A percentile compares a stretch with the other conserved stretches of the same genome.
phyloP scores from a whole-genome alignment of 164 flowering plant genomes.

The Chimonanthus praecox region DNA sequence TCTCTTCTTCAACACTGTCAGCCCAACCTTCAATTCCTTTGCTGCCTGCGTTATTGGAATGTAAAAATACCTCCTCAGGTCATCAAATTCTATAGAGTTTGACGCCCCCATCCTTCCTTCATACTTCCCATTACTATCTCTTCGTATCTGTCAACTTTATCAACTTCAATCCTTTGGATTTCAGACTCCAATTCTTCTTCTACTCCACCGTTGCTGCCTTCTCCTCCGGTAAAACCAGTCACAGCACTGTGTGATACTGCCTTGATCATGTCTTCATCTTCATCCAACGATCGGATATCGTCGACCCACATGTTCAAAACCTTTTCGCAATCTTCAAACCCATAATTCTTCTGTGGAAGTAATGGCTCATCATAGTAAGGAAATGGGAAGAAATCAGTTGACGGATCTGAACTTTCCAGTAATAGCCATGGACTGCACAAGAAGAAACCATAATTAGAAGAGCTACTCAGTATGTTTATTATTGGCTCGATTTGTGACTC shows the following conservation, averaged over 20 bases:
- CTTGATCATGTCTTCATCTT: neutral
- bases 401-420: too few relatives aligned
- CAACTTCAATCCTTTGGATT: neutral
- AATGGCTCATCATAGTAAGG: too few relatives aligned
- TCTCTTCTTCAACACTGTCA: constrained; percentile 56
- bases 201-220: neutral
- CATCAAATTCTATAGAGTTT: neutral
- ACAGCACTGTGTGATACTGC: neutral
- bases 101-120: neutral
- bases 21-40: constrained; percentile 44
- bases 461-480: too few relatives aligned
- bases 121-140: neutral
- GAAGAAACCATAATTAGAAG: too few relatives aligned
- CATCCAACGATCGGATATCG: neutral
- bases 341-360: neutral
- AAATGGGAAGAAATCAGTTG: too few relatives aligned
- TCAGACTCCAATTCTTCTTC: neutral
- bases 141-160: neutral
- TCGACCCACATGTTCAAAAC: neutral
- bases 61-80: neutral
- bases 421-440: too few relatives aligned
- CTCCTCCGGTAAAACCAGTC: neutral
- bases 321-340: neutral
- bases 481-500: too few relatives aligned
- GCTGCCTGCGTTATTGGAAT: constrained; percentile 48